Base-by-base conservation (phyloP, 768 basidiomycete genomes). In the Phaffia australis region DNA sequence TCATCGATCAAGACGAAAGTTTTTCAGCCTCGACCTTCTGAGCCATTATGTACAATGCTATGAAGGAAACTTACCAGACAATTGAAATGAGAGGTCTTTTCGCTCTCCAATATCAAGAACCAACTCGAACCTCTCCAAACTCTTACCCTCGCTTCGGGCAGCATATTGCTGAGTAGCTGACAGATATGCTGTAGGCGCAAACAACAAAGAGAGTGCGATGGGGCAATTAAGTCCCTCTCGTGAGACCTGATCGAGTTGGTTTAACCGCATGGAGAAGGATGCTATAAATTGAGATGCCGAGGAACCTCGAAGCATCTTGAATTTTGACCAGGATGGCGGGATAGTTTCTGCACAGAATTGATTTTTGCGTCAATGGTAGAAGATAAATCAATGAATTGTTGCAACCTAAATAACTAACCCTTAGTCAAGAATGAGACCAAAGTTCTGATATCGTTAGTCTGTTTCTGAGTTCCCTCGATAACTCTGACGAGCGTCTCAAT, bases 121-220 rank as follows among this genome's bases (percentile, higher is more conserved):
- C 48, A 98, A 77, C 65, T 83, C 79, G 72, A 98, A 75, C 9
- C 89, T 90, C 76, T 99, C 94, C 69, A 99, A 78, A 76, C 90
- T 93, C 87, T 89, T 89, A 70, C 85, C 84, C 78, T 87, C 90
- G 64, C 85, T 81, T 74, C 97, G 93, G 1, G 94, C 95, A 5
- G 92, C 88, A n/a, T 89, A 85, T 76, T 99, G 94, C 60, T 94
- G 82, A 1, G 91, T 93, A 1, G 94, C 94, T 0, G 94, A 97
- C 72, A 98, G 82, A 75, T 91, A 98, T 3, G 92, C 93, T 73
- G 93, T 89, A 0, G 94, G 95, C 82, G 88, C 92, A 82, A 98
- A 97, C 65, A 99, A 76, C 0, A 89, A 88, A 27, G 94, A 92
- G 18, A 98, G 83, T 88, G 89, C 90, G 55, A 95, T 87, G 14